phyloP scores from a whole-genome alignment of 177 flowering plant genomes.

The Telopea speciosissima region DNA sequence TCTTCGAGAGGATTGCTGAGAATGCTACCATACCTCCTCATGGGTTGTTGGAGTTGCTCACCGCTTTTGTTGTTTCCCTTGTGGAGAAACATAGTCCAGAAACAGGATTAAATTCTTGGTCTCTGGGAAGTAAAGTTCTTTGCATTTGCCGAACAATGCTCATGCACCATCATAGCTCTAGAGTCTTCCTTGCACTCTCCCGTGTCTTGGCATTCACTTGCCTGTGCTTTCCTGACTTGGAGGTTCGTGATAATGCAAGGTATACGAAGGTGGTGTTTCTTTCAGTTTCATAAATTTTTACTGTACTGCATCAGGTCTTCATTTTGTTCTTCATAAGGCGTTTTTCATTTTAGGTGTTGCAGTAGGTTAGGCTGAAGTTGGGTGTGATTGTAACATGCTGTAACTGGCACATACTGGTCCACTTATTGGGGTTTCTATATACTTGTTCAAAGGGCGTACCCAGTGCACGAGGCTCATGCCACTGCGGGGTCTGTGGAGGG shows the following conservation, averaged over 20 bases:
- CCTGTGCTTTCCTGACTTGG: conserved; percentile 90
- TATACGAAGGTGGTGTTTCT: conserved; percentile 19
- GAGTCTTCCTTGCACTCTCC: conserved; percentile 66
- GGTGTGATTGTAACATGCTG: not conserved
- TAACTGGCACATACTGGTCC: not conserved
- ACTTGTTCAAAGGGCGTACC: not conserved
- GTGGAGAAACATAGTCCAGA: conserved; percentile 72
- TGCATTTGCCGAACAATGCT: conserved; percentile 82
- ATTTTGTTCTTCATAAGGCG: not conserved
- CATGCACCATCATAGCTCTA: conserved; percentile 72
- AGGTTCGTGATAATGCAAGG: conserved; percentile 98
- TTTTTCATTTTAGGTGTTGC: not conserved
- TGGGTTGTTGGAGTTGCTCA: conserved; percentile 59
- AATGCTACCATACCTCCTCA: conserved; percentile 65
- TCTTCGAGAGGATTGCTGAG: conserved; percentile 75
- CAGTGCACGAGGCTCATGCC: too few relatives aligned
- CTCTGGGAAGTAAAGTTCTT: conserved; percentile 82
- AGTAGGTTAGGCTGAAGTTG: not conserved
- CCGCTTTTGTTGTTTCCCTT: conserved; percentile 49
- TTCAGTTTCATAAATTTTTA: not conserved
- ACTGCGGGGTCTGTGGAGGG: too few relatives aligned
- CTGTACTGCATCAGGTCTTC: not conserved
- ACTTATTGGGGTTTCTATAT: not conserved
- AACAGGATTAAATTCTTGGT: conserved; percentile 76
- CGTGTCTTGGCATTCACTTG: conserved; percentile 71